phyloP scores from a whole-genome alignment of 495 filamentous ascomycete species.

The Neurospora sublineolata region DNA sequence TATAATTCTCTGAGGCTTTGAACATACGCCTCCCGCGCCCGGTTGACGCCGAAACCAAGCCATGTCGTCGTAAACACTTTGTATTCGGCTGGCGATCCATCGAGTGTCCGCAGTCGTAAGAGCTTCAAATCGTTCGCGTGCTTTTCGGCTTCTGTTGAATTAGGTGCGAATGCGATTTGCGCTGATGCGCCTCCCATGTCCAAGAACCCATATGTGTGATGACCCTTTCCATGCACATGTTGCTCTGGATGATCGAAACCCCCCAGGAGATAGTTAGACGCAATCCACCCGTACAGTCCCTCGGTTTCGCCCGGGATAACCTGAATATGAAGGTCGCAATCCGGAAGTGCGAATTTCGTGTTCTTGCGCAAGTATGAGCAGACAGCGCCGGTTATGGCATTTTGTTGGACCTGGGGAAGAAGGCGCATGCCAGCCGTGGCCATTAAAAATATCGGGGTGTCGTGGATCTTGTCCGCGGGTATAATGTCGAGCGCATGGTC shows the following conservation, averaged over 20 bases:
- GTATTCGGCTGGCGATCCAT: conserved; percentile 67
- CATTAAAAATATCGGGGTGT: conserved; percentile 88
- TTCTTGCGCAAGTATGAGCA: conserved; percentile 73
- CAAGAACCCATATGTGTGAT: conserved; percentile 94
- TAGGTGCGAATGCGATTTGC: conserved; percentile 95
- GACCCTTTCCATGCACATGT: conserved; percentile 67
- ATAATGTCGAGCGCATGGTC: conserved; percentile 75
- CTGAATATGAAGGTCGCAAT: conserved; percentile 84
- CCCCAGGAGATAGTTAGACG: conserved; percentile 93
- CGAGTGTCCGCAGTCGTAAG: conserved; percentile 68
- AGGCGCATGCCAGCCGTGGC: conserved; percentile 96
- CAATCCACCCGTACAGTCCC: conserved; percentile 96
- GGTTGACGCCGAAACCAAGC: conserved; percentile 91
- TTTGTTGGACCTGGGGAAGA: conserved; percentile 60
- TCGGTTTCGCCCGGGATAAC: conserved; percentile 97
- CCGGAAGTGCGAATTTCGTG: conserved; percentile 75
- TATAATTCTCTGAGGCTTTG: conserved; percentile 52
- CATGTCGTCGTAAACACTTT: conserved; percentile 90
- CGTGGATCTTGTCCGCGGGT: conserved; percentile 61
- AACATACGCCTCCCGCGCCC: conserved; percentile 75
- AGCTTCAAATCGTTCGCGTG: conserved; percentile 85
- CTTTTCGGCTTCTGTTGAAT: conserved; percentile 77
- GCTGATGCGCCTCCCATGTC: conserved; percentile 98
- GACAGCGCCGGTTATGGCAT: conserved; percentile 60
- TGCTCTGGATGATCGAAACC: conserved; percentile 72